Evolutionary conservation across 805 yeast species (phyloP).

Genomic region (Metschnikowia arizonensis): DNA sequence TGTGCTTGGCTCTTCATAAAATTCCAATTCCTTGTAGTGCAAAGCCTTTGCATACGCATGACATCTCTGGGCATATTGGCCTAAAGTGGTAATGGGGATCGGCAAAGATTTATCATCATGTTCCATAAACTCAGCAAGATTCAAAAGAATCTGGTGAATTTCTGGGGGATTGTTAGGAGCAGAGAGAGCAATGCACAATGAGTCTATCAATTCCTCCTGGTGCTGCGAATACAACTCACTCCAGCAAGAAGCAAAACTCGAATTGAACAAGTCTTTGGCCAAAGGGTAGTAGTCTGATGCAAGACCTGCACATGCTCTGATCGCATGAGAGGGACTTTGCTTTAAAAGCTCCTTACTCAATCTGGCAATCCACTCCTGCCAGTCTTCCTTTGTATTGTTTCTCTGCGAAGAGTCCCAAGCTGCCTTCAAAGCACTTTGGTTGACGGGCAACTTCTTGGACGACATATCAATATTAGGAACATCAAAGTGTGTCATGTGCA

Average conservation of each 20-base stretch:
- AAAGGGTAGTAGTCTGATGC: constrained; percentile 85
- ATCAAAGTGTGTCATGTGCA: constrained; percentile 40
- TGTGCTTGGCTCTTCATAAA: constrained; percentile 87
- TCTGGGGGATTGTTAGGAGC: constrained; percentile 95
- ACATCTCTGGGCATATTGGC: constrained; percentile 89
- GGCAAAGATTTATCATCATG: constrained; percentile 95
- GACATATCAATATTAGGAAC: constrained; percentile 62
- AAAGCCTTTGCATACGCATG: constrained; percentile 97
- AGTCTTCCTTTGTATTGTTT: constrained; percentile 80
- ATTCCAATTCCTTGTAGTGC: constrained; percentile 93
- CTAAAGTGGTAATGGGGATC: constrained; percentile 81
- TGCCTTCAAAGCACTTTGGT: constrained; percentile 59
- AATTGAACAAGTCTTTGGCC: constrained; percentile 87
- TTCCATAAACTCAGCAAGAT: constrained; percentile 94
- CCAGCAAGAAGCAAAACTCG: constrained; percentile 96
- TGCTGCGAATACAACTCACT: constrained; percentile 81
- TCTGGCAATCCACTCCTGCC: constrained; percentile 96
- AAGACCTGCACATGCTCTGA: constrained; percentile 85
- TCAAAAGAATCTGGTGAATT: constrained; percentile 82
- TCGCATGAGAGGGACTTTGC: constrained; percentile 91
- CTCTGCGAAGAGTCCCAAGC: constrained; percentile 93
- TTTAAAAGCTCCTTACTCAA: constrained; percentile 79
- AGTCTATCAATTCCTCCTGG: constrained; percentile 83
- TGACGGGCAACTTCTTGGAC: constrained; percentile 68
- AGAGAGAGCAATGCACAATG: constrained; percentile 81